Conservation (phyloP, 2,329 filamentous ascomycete genomes). For the Fusarium lateritium region DNA sequence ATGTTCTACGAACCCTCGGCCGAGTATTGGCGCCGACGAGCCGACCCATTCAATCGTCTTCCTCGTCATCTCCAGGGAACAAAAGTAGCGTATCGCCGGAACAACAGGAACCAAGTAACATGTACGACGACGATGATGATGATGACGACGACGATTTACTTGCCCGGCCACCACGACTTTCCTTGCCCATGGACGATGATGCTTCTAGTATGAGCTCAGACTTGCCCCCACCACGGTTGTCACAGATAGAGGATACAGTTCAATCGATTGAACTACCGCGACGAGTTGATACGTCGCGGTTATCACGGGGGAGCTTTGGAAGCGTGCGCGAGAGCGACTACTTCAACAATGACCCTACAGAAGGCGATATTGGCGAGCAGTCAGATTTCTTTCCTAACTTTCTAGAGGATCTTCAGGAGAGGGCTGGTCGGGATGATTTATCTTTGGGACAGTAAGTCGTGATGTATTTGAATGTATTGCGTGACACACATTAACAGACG, state of each 20-base stretch:
- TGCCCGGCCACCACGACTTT: slow-evolving; percentile 64
- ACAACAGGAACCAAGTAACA: slow-evolving; percentile 60
- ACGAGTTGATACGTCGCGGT: slow-evolving; percentile 61
- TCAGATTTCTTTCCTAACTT: slow-evolving; percentile 68
- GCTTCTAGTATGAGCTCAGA: slow-evolving; percentile 69
- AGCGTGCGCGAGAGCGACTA: slow-evolving; percentile 69
- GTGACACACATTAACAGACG: slow-evolving; percentile 21
- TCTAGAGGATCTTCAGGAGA: slow-evolving; percentile 60
- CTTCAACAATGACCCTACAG: slow-evolving; percentile 57
- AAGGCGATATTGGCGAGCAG: slow-evolving; percentile 59
- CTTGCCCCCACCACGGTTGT: slow-evolving; percentile 67
- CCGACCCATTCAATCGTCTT: slow-evolving; percentile 62
- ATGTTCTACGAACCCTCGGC: slow-evolving; percentile 68
- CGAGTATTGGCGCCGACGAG: slow-evolving; percentile 66
- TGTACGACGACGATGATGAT: slow-evolving; percentile 65
- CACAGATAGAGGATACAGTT: slow-evolving; percentile 70
- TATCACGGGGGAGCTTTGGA: slow-evolving; percentile 69
- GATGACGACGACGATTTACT: slow-evolving; percentile 65
- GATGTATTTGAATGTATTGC: not conserved
- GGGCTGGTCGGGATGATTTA: slow-evolving; percentile 57
- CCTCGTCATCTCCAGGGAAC: slow-evolving; percentile 58
- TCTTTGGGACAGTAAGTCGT: slow-evolving; percentile 60
- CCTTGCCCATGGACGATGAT: slow-evolving; percentile 66
- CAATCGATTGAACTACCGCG: slow-evolving; percentile 73
- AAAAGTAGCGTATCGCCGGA: slow-evolving; percentile 50